phyloP scores from a whole-genome alignment of 305 asterid species.

The Fraxinus dipetala region DNA sequence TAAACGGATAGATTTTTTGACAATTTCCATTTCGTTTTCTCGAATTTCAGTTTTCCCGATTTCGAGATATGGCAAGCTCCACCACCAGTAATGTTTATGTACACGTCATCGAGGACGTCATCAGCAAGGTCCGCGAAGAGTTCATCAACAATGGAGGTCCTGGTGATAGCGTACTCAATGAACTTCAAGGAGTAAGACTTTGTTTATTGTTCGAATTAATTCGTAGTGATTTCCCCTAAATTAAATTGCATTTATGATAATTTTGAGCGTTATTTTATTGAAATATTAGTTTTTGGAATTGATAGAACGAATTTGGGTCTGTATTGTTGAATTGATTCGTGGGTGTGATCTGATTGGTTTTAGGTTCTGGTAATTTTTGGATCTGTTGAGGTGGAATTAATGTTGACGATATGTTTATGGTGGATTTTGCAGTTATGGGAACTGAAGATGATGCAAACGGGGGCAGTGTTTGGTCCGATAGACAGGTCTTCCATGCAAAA shows the following conservation, averaged over 20 bases:
- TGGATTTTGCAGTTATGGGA: constrained; percentile 73
- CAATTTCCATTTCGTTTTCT: constrained; percentile 5
- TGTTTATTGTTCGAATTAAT: neutral
- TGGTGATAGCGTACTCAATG: constrained; percentile 72
- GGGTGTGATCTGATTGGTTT: constrained; percentile 6
- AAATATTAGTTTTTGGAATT: neutral
- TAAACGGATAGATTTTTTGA: neutral
- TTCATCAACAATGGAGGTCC: constrained; percentile 76
- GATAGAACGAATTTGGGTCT: neutral
- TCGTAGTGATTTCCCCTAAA: neutral
- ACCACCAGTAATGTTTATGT: constrained; percentile 75
- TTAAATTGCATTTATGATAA: neutral
- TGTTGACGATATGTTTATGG: constrained; percentile 23
- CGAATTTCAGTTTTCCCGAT: constrained; percentile 1
- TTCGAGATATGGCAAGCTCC: constrained; percentile 55
- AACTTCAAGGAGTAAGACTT: constrained; percentile 84
- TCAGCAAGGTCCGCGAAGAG: constrained; percentile 88
- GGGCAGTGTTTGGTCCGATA: constrained; percentile 73
- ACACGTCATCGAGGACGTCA: constrained; percentile 88
- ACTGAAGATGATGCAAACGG: constrained; percentile 89
- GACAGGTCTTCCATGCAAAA: constrained; percentile 61
- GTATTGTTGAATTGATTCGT: constrained; percentile 14
- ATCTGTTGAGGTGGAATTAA: constrained; percentile 31
- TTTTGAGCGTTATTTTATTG: constrained; percentile 25
- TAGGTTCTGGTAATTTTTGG: constrained; percentile 19